These are phyloP conservation scores for Bipolaris bicolor DNA, from an alignment of 2,329 filamentous ascomycete genomes.

Conservation along the genomic window DNA sequence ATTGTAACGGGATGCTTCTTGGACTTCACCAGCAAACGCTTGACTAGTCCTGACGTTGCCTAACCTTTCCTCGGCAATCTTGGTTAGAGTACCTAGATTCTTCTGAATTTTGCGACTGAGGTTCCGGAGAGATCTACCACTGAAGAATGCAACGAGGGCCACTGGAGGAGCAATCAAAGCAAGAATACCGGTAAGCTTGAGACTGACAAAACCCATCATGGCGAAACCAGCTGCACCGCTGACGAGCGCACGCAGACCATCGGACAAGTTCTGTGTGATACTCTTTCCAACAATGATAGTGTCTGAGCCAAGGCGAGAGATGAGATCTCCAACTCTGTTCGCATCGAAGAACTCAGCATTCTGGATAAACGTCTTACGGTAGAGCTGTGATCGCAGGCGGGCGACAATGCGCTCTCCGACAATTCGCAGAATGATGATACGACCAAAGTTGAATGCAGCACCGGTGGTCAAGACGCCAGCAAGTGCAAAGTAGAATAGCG, in stretches of 20 bases:
- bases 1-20: slow-evolving; percentile 91
- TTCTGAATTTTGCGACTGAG: slow-evolving; percentile 92
- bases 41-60: slow-evolving; percentile 97
- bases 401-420: slow-evolving; percentile 95
- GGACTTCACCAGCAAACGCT: slow-evolving; percentile 90
- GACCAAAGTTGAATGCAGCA: slow-evolving; percentile 88
- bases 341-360: slow-evolving; percentile 99
- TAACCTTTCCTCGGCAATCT: slow-evolving; percentile 96
- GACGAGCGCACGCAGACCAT: slow-evolving; percentile 89
- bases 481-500: slow-evolving; percentile 86
- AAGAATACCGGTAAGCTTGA: slow-evolving; percentile 86
- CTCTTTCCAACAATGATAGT: slow-evolving; percentile 98
- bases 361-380: slow-evolving; percentile 91
- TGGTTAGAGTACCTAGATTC: slow-evolving; percentile 89
- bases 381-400: slow-evolving; percentile 85
- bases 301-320: slow-evolving; percentile 92
- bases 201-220: slow-evolving; percentile 94
- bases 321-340: slow-evolving; percentile 93
- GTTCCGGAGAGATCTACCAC: slow-evolving; percentile 86
- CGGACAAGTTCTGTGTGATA: slow-evolving; percentile 96
- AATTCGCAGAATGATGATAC: slow-evolving; percentile 90
- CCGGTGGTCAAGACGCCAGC: slow-evolving; percentile 77
- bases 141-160: slow-evolving; percentile 87
- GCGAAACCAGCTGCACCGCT: slow-evolving; percentile 88
- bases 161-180: slow-evolving; percentile 89